Percentiles rank a stretch among this genome's conserved stretches.
Evolutionary conservation across 495 filamentous ascomycete genomes (phyloP).

Genomic region (Penicillium pancosmium): DNA sequence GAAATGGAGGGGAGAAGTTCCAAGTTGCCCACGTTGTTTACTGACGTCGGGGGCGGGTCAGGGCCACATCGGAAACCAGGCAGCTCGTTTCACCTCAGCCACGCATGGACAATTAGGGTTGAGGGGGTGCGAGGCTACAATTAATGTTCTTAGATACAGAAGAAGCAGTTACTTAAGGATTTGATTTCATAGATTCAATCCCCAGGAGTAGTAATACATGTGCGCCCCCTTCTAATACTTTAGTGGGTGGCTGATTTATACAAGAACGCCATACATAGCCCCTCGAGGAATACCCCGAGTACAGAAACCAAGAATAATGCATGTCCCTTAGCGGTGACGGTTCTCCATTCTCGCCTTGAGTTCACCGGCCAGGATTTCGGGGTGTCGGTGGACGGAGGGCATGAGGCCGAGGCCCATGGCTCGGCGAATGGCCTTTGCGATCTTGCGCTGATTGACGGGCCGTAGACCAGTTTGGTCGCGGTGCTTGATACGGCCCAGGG

Average conservation of each 20-base stretch:
- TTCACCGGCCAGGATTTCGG: slow-evolving; percentile 71
- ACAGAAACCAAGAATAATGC: slow-evolving; percentile 6
- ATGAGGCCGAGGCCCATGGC: slow-evolving; percentile 88
- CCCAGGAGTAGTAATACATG: slow-evolving; percentile 33
- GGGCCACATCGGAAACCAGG: not conserved
- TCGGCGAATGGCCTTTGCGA: slow-evolving; percentile 88
- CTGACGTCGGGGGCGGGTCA: slow-evolving; percentile 31
- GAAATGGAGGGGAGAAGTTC: slow-evolving; percentile 2
- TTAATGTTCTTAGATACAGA: too few species aligned
- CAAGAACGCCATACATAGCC: slow-evolving; percentile 18
- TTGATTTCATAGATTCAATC: slow-evolving; percentile 10
- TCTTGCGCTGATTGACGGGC: slow-evolving; percentile 85
- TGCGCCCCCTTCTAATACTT: slow-evolving; percentile 11
- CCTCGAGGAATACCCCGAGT: not conserved
- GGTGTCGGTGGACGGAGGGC: slow-evolving; percentile 90
- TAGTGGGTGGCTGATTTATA: slow-evolving; percentile 21
- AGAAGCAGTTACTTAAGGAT: not conserved
- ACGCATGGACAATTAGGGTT: too few species aligned
- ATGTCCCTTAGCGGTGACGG: slow-evolving; percentile 11
- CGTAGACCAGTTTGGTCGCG: slow-evolving; percentile 73
- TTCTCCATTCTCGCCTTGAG: slow-evolving; percentile 32
- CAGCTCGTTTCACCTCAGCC: not conserved
- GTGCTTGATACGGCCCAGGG: slow-evolving; percentile 83
- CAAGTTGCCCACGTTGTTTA: slow-evolving; percentile 12
- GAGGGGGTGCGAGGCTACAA: too few species aligned